Evolutionary conservation across 306 rosid genomes (phyloP), one percentile per base, ranked within the genome.

Genomic region (Dryas alaskensis): DNA sequence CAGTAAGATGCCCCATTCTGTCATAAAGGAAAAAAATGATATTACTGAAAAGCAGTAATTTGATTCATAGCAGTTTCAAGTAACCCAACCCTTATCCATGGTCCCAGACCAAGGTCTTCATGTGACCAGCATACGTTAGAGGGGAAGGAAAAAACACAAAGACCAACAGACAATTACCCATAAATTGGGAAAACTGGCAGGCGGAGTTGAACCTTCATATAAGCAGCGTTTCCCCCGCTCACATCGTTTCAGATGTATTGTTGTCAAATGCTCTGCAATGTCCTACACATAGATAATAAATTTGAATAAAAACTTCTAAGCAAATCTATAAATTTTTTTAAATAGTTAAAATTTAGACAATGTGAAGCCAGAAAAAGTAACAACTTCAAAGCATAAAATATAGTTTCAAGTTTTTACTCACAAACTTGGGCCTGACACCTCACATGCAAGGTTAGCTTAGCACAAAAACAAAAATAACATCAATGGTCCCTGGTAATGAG

Each of bases 141-240:
- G 62, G 31, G 64, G 49, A 75, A 69, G 43, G 65, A 63, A 39
- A 57, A 69, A 47, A 16, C 12, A 60, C 60, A 44, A 45, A 8
- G 71, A 31, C 51, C 7, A 72, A 67, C 60, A 72, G 70, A 46
- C 60, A 80, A 79, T 84, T 92, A 95, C 98, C 99, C 99, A 95
- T 76, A 89, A 84, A 85, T 90, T 95, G 52, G 99, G 99, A 83
- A 88, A 95, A 57, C 98, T 96, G 16, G 80, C 98, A 47, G 99
- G 97, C 0, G 99, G 97, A 72, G 98, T 90, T 78, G 99, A 88
- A 60, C 99, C 99, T 86, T 92, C 99, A 46, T 92, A 95, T 74
- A 95, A 78, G 84, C 99, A 95, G 52, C 97, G 97, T 73, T 95
- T 95, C 67, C 99, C 99, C 57, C 98, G 99, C 2, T 96, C 86